These are phyloP conservation scores for Penicillium hordei DNA, from an alignment of 2,329 filamentous ascomycete species.

Conservation along the genomic window DNA sequence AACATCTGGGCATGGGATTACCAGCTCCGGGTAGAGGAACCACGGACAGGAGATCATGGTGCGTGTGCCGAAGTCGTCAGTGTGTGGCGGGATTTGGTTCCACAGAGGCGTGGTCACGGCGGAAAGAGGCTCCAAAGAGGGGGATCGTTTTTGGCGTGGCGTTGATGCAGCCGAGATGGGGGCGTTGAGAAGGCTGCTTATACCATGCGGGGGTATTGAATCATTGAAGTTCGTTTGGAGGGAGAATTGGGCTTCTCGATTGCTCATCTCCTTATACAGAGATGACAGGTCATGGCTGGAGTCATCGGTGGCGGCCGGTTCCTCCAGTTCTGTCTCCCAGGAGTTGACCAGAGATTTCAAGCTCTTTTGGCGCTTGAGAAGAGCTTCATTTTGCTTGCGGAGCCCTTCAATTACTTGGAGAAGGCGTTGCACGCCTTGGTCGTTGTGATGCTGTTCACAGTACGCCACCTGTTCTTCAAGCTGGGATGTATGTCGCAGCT, in stretches of 20 bases:
- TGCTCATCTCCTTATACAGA: not conserved
- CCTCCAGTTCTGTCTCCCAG: conserved; percentile 18
- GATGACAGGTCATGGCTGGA: not conserved
- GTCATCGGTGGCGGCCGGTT: not conserved
- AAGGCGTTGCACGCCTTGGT: conserved; percentile 18
- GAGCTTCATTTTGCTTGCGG: conserved; percentile 23
- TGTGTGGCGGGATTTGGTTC: conserved; percentile 19
- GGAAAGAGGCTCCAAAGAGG: not conserved
- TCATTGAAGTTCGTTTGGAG: not conserved
- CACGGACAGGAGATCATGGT: conserved; percentile 13
- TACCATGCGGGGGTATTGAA: not conserved
- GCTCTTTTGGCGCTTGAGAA: conserved; percentile 19
- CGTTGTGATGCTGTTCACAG: conserved; percentile 28
- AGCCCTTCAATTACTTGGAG: conserved; percentile 23
- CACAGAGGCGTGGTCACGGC: conserved; percentile 2
- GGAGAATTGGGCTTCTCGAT: not conserved
- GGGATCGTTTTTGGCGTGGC: not conserved
- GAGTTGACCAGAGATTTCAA: conserved; percentile 21
- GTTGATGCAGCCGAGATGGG: not conserved
- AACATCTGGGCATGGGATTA: conserved; percentile 21
- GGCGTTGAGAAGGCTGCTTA: not conserved
- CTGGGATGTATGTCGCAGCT: conserved; percentile 17
- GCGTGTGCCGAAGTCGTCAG: conserved; percentile 15
- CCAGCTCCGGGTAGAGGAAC: conserved; percentile 21
- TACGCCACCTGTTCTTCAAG: conserved; percentile 26